phyloP scores from a whole-genome alignment of 2,329 filamentous ascomycete species.

The Fusarium avenaceum region DNA sequence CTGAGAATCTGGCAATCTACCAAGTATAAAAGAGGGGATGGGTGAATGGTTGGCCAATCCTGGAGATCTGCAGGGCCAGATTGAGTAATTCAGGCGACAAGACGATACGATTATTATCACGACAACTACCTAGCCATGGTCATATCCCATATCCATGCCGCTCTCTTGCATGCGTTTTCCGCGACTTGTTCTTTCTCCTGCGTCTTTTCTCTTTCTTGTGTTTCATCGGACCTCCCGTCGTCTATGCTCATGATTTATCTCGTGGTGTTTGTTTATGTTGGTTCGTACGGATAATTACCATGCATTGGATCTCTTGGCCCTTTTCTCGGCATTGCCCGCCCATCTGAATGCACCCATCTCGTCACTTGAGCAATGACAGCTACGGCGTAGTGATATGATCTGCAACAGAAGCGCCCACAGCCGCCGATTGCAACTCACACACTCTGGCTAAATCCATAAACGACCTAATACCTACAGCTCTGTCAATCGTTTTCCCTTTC shows the following conservation, averaged over 20 bases:
- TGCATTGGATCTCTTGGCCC: conserved; percentile 4
- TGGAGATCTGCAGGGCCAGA: conserved; percentile 38
- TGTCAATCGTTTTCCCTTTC: conserved; percentile 8
- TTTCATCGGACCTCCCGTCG: conserved; percentile 16
- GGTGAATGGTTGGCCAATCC: conserved; percentile 35
- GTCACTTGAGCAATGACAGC: conserved; percentile 16
- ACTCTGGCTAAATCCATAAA: conserved; percentile 24
- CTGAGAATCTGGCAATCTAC: conserved; percentile 21
- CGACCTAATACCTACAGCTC: neutral
- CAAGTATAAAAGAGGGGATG: conserved; percentile 5
- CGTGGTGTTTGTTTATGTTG: conserved; percentile 25
- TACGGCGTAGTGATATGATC: conserved; percentile 26
- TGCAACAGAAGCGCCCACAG: conserved; percentile 38
- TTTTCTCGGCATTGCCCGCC: conserved; percentile 14
- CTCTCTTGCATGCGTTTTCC: conserved; percentile 13
- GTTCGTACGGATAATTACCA: conserved; percentile 24
- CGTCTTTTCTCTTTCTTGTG: conserved; percentile 10
- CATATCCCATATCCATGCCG: conserved; percentile 4
- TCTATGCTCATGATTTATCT: conserved; percentile 23
- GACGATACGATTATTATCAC: neutral
- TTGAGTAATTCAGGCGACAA: conserved; percentile 29
- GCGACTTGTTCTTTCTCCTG: conserved; percentile 7
- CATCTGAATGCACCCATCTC: conserved; percentile 23
- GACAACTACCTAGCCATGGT: neutral
- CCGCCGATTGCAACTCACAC: conserved; percentile 31